Base-by-base conservation (phyloP, 352 stramenopile species). In the Phytophthora fragariaefolia region DNA sequence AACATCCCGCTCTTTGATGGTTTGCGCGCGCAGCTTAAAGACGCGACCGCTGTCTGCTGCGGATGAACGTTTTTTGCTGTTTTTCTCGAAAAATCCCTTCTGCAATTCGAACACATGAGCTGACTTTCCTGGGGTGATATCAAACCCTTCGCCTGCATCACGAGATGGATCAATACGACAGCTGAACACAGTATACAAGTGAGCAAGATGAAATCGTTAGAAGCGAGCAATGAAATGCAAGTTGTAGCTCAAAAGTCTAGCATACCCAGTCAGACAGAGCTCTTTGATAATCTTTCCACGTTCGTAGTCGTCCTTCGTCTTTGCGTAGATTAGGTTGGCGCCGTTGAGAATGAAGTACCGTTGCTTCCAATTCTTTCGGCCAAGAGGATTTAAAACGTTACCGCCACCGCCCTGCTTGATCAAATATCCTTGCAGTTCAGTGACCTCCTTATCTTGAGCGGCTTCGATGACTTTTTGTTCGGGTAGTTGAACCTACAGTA, bases 351-450 rank as follows among this genome's bases (percentile, higher is more conserved):
- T 92, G 61, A 96, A 96, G 69, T 95, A 96, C 27, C 88, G 79
- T 62, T 95, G 86, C 71, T 96, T 96, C 88, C 88, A 96, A 67
- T 95, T 95, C 50, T 89, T 89, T n/a, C 88, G 67, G 0, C 86
- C 82, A 1, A 96, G 76, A 1, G 84, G 84, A 32, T 93, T 95
- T 22, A 92, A 82, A 8, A 83, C 80, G 43, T 90, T 90, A 8
- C 88, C 82, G 26, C 88, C 88, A 49, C 80, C 87, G 20, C 88
- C 88, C 65, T 96, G 88, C 50, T 96, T 96, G 74, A 96, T 90
- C 20, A 96, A 57, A 53, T 96, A 96, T 0, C 88, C 88, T 80
- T 96, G 85, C 1, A 94, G 59, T 24, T 91, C 74, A 20, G 77
- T 87, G 26, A 71, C 61, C 47, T 88, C 73, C 8, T 76, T 85